phyloP scores from a whole-genome alignment of 805 yeast genomes.

The Metschnikowia lunata region DNA sequence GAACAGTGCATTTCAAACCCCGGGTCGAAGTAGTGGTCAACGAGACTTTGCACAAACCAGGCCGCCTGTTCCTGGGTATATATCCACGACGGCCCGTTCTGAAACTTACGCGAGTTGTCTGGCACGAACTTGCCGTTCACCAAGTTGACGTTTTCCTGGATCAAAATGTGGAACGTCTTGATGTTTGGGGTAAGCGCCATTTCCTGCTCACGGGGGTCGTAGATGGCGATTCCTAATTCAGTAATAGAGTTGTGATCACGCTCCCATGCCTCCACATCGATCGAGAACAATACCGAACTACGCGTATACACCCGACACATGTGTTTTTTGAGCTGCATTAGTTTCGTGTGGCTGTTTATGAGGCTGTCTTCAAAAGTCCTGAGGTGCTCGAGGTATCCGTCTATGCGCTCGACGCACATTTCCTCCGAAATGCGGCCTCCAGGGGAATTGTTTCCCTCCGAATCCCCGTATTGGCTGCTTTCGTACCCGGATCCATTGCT shows the following conservation, averaged over 20 bases:
- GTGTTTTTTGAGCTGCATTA: not conserved
- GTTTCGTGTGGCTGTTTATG: no score
- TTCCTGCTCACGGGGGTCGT: constrained; percentile 20
- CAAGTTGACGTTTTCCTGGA: constrained; percentile 14
- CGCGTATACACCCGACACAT: constrained; percentile 20
- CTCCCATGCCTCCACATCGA: constrained; percentile 28
- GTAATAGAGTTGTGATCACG: constrained; percentile 14
- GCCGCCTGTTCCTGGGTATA: constrained; percentile 6
- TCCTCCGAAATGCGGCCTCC: not conserved
- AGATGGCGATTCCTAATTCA: constrained; percentile 24
- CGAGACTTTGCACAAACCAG: constrained; percentile 8
- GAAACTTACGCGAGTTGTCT: constrained; percentile 16
- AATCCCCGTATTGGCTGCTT: not conserved
- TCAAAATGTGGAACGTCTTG: constrained; percentile 17
- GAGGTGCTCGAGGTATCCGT: not conserved
- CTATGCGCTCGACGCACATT: not conserved
- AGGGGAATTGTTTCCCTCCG: not conserved
- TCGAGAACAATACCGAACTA: constrained; percentile 16
- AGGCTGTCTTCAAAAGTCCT: not conserved
- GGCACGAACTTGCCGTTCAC: constrained; percentile 22
- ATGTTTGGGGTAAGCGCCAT: constrained; percentile 17
- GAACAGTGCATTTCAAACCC: constrained; percentile 14
- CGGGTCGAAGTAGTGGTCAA: constrained; percentile 14
- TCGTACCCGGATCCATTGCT: not conserved
- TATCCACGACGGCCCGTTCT: constrained; percentile 16